Evolutionary conservation across 2,329 filamentous ascomycete genomes (phyloP), one percentile per base, ranked within the genome.

Genomic region (Monilinia fructicola): DNA sequence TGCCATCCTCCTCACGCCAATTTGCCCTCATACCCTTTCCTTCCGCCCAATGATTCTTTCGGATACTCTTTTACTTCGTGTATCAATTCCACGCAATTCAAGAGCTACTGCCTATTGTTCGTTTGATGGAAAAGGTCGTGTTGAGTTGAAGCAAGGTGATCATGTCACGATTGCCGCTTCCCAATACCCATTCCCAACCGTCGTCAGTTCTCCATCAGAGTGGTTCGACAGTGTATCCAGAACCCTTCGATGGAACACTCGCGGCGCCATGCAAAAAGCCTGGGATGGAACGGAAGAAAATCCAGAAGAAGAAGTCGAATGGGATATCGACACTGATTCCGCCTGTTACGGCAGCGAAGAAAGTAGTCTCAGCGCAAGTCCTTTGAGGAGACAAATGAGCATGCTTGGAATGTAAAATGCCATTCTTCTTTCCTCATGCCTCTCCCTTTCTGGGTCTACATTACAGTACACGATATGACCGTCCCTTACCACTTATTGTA

Each of bases 21-120:
- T 99, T 78, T 99, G 95, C 79, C 95, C 95, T 11, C 95, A 99
- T 77, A 98, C 94, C 0, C 84, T 99, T 21, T 97, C 92, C 18
- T 99, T 99, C 86, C 88, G 95, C 12, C 95, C 95, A 44, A 98
- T 99, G 95, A 91, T 99, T 10, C 87, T 99, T 59, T 96, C 93
- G 59, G 95, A 99, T 80, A 95, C 91, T 66, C 92, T 97, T 83
- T 88, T 93, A 21, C 86, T 99, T 68, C 92, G 93, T 61, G 91
- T 99, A 63, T 90, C 90, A 6, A 89, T 99, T 16, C 95, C 95
- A 0, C 84, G 85, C 69, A 88, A 89, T 74, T 96, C 92, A 50
- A 90, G 95, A 56, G 94, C 93, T 21, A 97, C 93, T 0, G 95
- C 95, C 1, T 97, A 97, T 82, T 97, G 94, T 77, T 92, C 93